These are phyloP conservation scores for Umbelopsis sp. DNA, from an alignment of 371 early-diverging fungal species.

Conservation along the genomic window DNA sequence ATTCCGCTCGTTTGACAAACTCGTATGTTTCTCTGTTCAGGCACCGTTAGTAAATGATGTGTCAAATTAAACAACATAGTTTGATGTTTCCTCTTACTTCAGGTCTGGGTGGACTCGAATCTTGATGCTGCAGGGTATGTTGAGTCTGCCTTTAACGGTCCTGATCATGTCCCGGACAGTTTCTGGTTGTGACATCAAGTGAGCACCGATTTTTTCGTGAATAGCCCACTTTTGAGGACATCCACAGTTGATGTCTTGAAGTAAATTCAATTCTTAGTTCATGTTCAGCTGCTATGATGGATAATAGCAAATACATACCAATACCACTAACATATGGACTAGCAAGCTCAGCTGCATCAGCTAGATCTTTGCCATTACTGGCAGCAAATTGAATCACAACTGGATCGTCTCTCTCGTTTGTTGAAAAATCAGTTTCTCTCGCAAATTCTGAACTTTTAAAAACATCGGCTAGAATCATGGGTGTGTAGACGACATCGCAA, in stretches of 20 bases:
- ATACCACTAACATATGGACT: conserved; percentile 80
- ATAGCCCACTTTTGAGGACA: conserved; percentile 91
- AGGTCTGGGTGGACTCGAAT: conserved; percentile 79
- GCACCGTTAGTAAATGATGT: too few species aligned
- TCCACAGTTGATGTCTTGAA: conserved; percentile 81
- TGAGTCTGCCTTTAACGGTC: conserved; percentile 63
- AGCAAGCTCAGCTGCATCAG: conserved; percentile 84
- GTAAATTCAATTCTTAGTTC: not conserved
- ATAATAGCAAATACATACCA: conserved; percentile 28
- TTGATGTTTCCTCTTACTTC: conserved; percentile 36
- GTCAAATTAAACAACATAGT: not conserved
- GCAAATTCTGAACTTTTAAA: conserved; percentile 84
- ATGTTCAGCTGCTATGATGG: not conserved
- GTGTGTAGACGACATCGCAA: conserved; percentile 94
- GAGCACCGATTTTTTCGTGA: conserved; percentile 78
- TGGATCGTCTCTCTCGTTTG: conserved; percentile 77
- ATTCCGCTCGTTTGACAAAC: conserved; percentile 76
- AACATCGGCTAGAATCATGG: conserved; percentile 97
- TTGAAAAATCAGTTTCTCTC: conserved; percentile 82
- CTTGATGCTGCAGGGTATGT: conserved; percentile 80
- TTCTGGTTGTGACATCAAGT: conserved; percentile 81
- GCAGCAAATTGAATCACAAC: conserved; percentile 96
- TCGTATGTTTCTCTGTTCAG: conserved; percentile 69
- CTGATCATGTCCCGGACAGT: conserved; percentile 82
- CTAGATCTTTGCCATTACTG: conserved; percentile 76